These are phyloP conservation scores for Diaporthe australafricana DNA, from an alignment of 2,329 filamentous ascomycete genomes.

Conservation along the genomic window DNA sequence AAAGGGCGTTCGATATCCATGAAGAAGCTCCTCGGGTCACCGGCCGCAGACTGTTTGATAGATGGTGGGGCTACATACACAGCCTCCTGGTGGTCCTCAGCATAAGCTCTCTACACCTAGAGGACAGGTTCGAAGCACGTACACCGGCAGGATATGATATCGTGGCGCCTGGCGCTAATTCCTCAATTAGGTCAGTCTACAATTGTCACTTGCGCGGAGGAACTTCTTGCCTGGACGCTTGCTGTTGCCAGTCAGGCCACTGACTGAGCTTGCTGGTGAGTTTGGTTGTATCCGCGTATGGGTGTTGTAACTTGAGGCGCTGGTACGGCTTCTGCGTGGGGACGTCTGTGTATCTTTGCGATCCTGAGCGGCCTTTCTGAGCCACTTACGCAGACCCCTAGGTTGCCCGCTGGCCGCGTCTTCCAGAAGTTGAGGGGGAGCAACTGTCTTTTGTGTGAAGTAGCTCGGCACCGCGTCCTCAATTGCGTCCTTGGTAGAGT, in stretches of 20 bases:
- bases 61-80: constrained; percentile 10
- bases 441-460: constrained; percentile 19
- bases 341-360: not conserved
- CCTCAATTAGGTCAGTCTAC: constrained; percentile 4
- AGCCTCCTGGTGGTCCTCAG: constrained; percentile 22
- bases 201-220: not conserved
- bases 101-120: not conserved
- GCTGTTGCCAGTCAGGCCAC: not conserved
- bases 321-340: not conserved
- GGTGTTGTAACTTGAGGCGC: not conserved
- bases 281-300: not conserved
- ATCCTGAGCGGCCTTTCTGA: constrained; percentile 11
- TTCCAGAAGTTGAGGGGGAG: not conserved
- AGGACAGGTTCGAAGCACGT: not conserved
- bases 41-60: not conserved
- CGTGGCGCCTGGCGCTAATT: not conserved
- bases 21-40: constrained; percentile 25
- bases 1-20: constrained; percentile 13
- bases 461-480: constrained; percentile 20
- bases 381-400: constrained; percentile 27
- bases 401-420: no score
- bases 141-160: constrained; percentile 35
- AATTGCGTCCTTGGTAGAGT: not conserved
- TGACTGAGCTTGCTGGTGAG: not conserved
- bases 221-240: constrained; percentile 7